Conservation (phyloP, 2,329 filamentous ascomycete species). For the Trichoderma asperellum region DNA sequence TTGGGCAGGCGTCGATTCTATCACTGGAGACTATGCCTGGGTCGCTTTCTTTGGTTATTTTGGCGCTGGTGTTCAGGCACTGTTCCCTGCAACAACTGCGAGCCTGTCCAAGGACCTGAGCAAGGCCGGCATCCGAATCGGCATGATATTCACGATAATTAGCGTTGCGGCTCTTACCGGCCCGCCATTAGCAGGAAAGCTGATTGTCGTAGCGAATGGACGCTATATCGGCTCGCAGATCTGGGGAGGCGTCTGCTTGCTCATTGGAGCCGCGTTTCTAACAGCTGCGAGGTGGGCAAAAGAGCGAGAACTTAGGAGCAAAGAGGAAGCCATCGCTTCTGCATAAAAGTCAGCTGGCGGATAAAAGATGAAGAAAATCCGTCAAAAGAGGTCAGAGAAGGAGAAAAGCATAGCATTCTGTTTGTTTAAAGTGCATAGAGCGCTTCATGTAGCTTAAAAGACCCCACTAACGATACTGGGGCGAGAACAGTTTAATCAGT, state of each 20-base stretch:
- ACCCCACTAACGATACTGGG: constrained; percentile 19
- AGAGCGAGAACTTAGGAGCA: constrained; percentile 29
- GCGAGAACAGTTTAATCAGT: not conserved
- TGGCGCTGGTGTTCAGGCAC: constrained; percentile 64
- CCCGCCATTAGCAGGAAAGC: constrained; percentile 57
- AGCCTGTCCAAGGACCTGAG: constrained; percentile 56
- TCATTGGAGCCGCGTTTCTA: constrained; percentile 50
- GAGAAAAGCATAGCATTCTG: not conserved
- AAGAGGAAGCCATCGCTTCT: not conserved
- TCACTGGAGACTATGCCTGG: constrained; percentile 57
- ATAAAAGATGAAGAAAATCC: not conserved
- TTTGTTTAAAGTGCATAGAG: not conserved
- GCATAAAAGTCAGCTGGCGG: not conserved
- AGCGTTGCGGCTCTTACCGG: constrained; percentile 59
- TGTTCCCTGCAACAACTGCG: constrained; percentile 61
- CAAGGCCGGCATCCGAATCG: constrained; percentile 60
- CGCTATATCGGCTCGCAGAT: constrained; percentile 55
- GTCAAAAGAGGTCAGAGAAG: not conserved
- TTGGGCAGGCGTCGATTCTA: constrained; percentile 56
- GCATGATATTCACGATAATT: constrained; percentile 63
- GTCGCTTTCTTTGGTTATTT: constrained; percentile 65
- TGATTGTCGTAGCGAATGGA: constrained; percentile 51
- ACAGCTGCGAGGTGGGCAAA: constrained; percentile 46
- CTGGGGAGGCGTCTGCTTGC: constrained; percentile 52
- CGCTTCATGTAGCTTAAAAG: not conserved